These are phyloP conservation scores for Tetrahymena thermophila DNA, from an alignment of 73 alveolate species.

Conservation along the genomic window DNA sequence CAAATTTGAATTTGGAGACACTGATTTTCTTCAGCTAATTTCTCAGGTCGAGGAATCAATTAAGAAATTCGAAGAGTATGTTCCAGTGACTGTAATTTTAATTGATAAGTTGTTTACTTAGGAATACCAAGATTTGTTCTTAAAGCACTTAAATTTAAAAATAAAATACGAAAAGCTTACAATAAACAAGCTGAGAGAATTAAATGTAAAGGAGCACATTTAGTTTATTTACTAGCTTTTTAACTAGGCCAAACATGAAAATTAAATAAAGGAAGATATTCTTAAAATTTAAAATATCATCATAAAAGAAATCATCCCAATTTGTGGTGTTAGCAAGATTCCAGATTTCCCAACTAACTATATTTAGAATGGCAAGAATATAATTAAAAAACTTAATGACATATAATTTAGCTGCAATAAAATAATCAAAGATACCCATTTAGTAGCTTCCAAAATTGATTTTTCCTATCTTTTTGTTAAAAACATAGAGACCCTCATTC, in stretches of 20 bases:
- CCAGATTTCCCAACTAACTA: background rate
- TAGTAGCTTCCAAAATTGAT: background rate
- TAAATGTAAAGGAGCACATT: background rate
- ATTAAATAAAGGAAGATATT: background rate
- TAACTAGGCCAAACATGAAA: background rate
- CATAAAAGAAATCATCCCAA: background rate
- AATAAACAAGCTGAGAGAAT: background rate
- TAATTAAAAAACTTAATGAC: background rate
- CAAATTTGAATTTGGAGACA: background rate
- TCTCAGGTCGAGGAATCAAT: background rate
- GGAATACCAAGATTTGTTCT: background rate
- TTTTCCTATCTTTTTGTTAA: background rate
- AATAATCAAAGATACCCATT: background rate
- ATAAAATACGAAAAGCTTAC: background rate
- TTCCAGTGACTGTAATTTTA: background rate
- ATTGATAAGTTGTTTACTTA: background rate
- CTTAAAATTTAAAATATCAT: background rate
- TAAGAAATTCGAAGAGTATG: background rate
- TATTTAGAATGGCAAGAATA: background rate
- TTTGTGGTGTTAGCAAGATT: background rate
- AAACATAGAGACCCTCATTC: background rate
- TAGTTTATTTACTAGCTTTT: background rate
- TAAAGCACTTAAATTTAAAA: background rate
- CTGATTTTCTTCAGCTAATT: background rate
- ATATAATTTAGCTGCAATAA: background rate